Evolutionary conservation across 345 rosid genomes (phyloP).

Genomic region (Eucalyptus sp.): DNA sequence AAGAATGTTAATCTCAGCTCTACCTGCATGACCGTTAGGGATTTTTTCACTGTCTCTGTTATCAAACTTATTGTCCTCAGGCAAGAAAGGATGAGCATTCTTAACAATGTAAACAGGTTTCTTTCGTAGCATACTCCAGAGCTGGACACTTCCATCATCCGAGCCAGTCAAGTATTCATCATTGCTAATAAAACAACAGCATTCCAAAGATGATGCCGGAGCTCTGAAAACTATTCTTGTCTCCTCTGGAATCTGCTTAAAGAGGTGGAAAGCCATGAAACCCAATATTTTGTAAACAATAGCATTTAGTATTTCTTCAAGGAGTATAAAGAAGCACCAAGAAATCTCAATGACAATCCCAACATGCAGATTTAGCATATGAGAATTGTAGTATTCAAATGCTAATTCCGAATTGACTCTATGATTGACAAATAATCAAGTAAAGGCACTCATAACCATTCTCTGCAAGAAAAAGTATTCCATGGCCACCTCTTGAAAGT

Average conservation of each 20-base stretch:
- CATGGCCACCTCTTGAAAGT: background rate
- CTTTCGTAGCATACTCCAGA: conserved; percentile 61
- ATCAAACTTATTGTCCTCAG: conserved; percentile 3
- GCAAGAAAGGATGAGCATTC: conserved; percentile 53
- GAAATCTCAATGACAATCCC: background rate
- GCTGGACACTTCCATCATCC: conserved; percentile 84
- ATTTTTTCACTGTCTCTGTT: conserved; percentile 7
- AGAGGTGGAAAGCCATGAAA: background rate
- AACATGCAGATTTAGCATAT: background rate
- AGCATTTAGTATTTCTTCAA: background rate
- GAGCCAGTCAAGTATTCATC: conserved; percentile 88
- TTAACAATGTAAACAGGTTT: conserved; percentile 64
- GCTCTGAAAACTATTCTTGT: conserved; percentile 69
- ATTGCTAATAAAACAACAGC: conserved; percentile 78
- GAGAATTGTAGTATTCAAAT: background rate
- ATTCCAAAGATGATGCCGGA: conserved; percentile 74
- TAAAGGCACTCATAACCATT: background rate
- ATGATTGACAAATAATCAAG: background rate
- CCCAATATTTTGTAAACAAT: background rate
- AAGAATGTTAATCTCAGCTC: background rate
- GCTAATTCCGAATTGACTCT: background rate
- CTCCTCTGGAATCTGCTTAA: conserved; percentile 63
- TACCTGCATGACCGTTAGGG: conserved; percentile 43
- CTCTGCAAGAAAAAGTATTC: background rate
- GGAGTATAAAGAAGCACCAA: background rate